Evolutionary conservation across 805 yeast genomes (phyloP), one percentile per base, ranked within the genome.

Genomic region (Saccharomycopsis fodiens): DNA sequence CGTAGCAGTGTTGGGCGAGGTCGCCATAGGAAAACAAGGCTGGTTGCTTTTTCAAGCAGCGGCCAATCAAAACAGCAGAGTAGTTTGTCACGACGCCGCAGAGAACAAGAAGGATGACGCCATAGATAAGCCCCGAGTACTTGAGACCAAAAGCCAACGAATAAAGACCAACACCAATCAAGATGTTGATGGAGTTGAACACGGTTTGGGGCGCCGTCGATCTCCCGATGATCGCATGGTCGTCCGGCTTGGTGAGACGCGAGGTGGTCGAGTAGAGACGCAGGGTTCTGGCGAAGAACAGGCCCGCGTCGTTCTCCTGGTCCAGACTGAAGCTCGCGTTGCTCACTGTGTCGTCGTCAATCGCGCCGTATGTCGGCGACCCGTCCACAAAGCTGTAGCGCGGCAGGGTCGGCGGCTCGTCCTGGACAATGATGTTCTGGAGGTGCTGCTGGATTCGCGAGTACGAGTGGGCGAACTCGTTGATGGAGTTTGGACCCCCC

Each of bases 191-290:
- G 1, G 89, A 79, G 55, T 85, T 85, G 68, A 84, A 82, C 3
- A 82, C 65, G 0, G 94, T 84, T 58, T 84, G 94, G 1, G 84
- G 77, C 0, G 78, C 78, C 0, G 93, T 85, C 5, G 82, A 75
- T 52, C 62, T 69, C 5, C 66, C 67, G 6, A 63, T 53, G 31
- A 54, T 52, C 5, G 38, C 35, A 5, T 46, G 44, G 3, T 46
- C 51, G 17, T 44, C 48, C 12, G 38, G 29, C 12, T n/a, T 25
- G 23, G 51, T 46, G 13, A 47, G 29, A 13, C 47, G 41, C n/a
- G 48, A 44, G 17, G 29, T 50, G 4, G 44, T 41, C 5, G 48
- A 44, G 23, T 29, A 43, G 13, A 47, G 35, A 20, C 53, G 25
- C 15, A 21, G 34, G 34, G 31, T 36, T 20, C 46, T 22, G 16